phyloP scores from a whole-genome alignment of 2,329 filamentous ascomycete genomes.

The Colletotrichum endophyticum region DNA sequence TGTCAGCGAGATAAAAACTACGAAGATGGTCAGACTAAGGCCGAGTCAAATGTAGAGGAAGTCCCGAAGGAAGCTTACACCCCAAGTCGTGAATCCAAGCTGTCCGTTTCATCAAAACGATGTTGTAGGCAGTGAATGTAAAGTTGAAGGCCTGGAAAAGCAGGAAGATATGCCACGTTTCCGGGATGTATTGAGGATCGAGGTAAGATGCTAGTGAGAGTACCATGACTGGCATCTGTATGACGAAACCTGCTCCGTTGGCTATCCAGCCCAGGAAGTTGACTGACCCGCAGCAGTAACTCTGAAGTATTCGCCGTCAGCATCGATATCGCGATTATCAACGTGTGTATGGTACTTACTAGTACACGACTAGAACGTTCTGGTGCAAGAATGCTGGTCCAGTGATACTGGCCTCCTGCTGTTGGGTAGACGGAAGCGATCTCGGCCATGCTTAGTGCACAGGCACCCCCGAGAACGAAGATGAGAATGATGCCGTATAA shows the following conservation, averaged over 20 bases:
- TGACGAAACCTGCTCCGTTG: constrained; percentile 12
- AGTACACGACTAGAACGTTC: constrained; percentile 4
- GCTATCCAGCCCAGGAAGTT: constrained; percentile 13
- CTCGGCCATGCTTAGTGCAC: constrained; percentile 37
- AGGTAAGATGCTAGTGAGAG: constrained; percentile 1
- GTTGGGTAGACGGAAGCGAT: constrained; percentile 39
- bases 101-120: constrained; percentile 2
- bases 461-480: constrained; percentile 27
- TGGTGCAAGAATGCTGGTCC: constrained; percentile 33
- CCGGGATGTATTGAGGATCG: not conserved
- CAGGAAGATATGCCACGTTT: constrained; percentile 10
- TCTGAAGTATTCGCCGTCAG: not conserved
- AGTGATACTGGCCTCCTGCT: constrained; percentile 43
- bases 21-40: not conserved
- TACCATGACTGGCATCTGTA: constrained; percentile 9
- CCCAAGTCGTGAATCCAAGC: constrained; percentile 4
- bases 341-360: not conserved
- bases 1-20: not conserved
- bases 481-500: constrained; percentile 34
- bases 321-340: rapidly evolving
- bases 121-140: not conserved
- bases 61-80: not conserved
- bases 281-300: constrained; percentile 8
- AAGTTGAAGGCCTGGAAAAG: constrained; percentile 1
- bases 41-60: not conserved